These are phyloP conservation scores for Dillenia turbinata DNA, from an alignment of 164 flowering plant genomes.

Conservation along the genomic window DNA sequence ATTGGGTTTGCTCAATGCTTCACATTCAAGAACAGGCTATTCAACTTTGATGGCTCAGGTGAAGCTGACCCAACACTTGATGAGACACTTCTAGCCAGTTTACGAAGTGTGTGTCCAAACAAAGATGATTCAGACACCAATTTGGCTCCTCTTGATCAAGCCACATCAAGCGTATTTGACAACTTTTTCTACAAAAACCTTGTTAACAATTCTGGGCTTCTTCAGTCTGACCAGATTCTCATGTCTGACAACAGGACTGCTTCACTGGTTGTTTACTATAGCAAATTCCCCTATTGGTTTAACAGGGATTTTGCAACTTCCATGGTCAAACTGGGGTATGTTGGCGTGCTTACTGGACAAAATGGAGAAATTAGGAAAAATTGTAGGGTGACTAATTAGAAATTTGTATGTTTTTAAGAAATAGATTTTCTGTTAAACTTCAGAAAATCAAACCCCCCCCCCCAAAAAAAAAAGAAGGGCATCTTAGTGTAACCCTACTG, in stretches of 20 bases:
- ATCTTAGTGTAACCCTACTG: too few relatives aligned
- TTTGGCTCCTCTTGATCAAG: slow-evolving; percentile 42
- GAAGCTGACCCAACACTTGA: slow-evolving; percentile 52
- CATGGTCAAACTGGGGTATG: slow-evolving; percentile 45
- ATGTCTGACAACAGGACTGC: slow-evolving; percentile 39
- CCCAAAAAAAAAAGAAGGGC: too few relatives aligned
- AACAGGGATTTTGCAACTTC: slow-evolving; percentile 42
- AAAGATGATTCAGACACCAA: slow-evolving; percentile 34
- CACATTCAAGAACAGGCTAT: slow-evolving; percentile 54
- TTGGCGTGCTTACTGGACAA: slow-evolving; percentile 49
- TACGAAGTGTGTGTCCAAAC: slow-evolving; percentile 41
- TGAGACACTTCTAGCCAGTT: slow-evolving; percentile 20
- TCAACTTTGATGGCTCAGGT: slow-evolving; percentile 45
- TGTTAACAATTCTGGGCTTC: slow-evolving; percentile 42
- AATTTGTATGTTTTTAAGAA: neutral
- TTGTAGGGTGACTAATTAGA: slow-evolving; percentile 40
- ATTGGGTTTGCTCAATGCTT: slow-evolving; percentile 63
- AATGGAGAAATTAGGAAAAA: slow-evolving; percentile 50
- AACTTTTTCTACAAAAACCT: slow-evolving; percentile 44
- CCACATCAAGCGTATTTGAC: slow-evolving; percentile 36
- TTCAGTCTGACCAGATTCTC: slow-evolving; percentile 60
- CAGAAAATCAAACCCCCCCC: too few relatives aligned
- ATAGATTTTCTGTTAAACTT: too few relatives aligned
- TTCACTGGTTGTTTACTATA: slow-evolving; percentile 37
- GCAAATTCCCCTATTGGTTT: slow-evolving; percentile 34